These are phyloP conservation scores for Turritis glabra DNA, from an alignment of 345 rosid genomes.

Conservation along the genomic window DNA sequence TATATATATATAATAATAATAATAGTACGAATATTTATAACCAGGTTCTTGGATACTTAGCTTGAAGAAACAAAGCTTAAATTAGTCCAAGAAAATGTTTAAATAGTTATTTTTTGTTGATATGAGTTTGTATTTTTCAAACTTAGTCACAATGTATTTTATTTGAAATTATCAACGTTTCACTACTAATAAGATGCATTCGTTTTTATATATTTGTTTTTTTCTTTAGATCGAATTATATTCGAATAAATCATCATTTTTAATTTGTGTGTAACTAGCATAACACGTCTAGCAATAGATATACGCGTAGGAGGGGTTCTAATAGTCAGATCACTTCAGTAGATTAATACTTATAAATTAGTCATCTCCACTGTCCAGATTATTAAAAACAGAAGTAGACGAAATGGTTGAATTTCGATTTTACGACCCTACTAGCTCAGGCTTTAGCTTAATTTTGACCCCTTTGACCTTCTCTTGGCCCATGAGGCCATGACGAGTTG, in stretches of 20 bases:
- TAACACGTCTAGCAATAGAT: not conserved
- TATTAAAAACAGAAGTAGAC: not conserved
- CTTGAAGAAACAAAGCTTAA: not conserved
- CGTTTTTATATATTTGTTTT: too few relatives aligned
- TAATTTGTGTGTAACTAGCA: too few relatives aligned
- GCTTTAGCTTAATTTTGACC: constrained; percentile 27
- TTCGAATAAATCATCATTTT: too few relatives aligned
- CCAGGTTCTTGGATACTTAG: too few relatives aligned
- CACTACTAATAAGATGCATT: too few relatives aligned
- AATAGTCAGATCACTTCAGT: not conserved
- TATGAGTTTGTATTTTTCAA: not conserved
- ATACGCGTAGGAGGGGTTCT: not conserved
- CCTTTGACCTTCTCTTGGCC: constrained; percentile 29
- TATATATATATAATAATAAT: too few relatives aligned
- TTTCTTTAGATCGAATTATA: too few relatives aligned
- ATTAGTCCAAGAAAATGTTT: not conserved
- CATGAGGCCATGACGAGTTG: not conserved
- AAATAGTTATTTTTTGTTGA: too few relatives aligned
- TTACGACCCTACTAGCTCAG: constrained; percentile 29
- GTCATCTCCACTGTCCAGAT: not conserved
- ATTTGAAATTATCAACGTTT: too few relatives aligned
- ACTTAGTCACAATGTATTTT: not conserved
- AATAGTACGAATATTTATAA: too few relatives aligned
- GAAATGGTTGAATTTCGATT: constrained; percentile 14
- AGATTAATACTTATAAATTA: not conserved